phyloP scores from a whole-genome alignment of 208 protist genomes.

The Leishmania guyanensis region DNA sequence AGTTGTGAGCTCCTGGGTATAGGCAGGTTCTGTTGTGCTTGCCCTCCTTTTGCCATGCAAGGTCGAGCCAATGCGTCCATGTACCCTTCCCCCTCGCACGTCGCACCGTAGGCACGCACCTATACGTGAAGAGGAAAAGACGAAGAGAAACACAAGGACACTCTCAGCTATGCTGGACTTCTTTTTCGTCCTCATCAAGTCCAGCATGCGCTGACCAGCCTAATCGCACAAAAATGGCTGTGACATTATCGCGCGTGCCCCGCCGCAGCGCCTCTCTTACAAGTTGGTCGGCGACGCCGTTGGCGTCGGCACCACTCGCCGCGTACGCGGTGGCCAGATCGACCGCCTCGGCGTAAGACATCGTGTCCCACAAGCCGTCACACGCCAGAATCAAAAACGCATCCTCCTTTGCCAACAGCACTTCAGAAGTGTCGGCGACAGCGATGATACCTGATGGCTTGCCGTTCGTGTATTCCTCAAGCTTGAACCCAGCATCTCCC shows the following conservation, averaged over 20 bases:
- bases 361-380: constrained; percentile 92
- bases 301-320: constrained; percentile 30
- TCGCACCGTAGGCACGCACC: too few species aligned
- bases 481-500: constrained; percentile 93
- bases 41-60: neutral
- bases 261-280: constrained; percentile 63
- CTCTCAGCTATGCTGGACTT: neutral
- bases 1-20: neutral
- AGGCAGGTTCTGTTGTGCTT: too few species aligned
- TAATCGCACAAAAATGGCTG: constrained; percentile 61
- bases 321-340: constrained; percentile 53
- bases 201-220: constrained; percentile 5
- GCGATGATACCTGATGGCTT: constrained; percentile 80
- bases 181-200: neutral
- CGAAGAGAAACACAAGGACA: neutral
- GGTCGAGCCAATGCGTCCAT: neutral
- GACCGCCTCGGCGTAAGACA: constrained; percentile 85
- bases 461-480: constrained; percentile 69
- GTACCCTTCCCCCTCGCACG: neutral
- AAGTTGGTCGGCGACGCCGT: constrained; percentile 63
- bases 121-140: neutral
- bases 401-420: constrained; percentile 57
- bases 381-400: constrained; percentile 91
- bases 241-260: constrained; percentile 85
- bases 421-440: constrained; percentile 56